Base-by-base conservation (phyloP, 805 yeast genomes). In the Saturnispora diversa region DNA sequence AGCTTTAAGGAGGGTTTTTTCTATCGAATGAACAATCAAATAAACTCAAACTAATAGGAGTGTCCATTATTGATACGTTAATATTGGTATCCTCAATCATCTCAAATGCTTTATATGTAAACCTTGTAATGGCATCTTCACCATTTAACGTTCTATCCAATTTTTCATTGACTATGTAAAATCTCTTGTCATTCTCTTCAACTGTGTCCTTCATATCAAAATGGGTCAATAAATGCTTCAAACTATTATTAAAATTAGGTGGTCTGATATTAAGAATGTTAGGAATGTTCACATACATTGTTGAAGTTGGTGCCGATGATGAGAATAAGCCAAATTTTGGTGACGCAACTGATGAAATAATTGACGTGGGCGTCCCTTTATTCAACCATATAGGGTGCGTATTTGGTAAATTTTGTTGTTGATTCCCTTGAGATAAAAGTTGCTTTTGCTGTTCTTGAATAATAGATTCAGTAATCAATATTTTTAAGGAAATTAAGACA, bases 61-160 rank as follows among this genome's bases (percentile, higher is more conserved):
- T 66, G 48, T 77, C 82, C 52, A 76, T 75, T 22, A 63, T 46
- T 5, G 69, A 62, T 43, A 64, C 59, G 6, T 59, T 50, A 1
- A 77, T 72, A 46, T 64, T 70, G 1, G 78, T 62, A 40, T 77
- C 82, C 50, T 77, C 82, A 33, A 77, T 64, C 48, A 76, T 51
- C 48, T 77, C 84, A 55, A 76, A 75, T 10, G 75, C 62, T 44
- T 71, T 66, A 34, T 68, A 50, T 19, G 53, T 60, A 42, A 72
- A 63, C 24, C 64, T 69, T 10, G 55, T 45, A 45, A 63, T 63
- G 6, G 13, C 23, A 19, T 47, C 46, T 10, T 42, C 45, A 9
- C 25, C 48, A 7, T 34, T 6, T 3, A 43, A 31, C 8, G 23
- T 26, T 7, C 48, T 38, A 50, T 43, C 36, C 54, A 53, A 8